phyloP scores from a whole-genome alignment of 164 flowering plant genomes.

The Macadamia tetraphylla region DNA sequence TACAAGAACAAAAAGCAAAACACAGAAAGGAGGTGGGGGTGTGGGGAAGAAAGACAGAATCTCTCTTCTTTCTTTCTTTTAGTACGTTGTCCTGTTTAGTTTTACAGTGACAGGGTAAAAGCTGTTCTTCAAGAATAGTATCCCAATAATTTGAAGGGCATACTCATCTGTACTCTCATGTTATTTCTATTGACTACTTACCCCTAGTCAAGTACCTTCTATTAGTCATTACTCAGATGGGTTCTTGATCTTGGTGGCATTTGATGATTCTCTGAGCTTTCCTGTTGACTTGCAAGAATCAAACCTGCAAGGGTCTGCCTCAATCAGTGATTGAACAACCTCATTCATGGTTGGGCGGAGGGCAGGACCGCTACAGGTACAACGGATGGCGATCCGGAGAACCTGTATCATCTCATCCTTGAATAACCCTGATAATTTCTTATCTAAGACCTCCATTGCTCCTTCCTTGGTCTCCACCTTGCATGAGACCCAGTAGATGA shows the following conservation, averaged over 20 bases:
- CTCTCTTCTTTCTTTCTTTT: neutral
- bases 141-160: constrained; percentile 10
- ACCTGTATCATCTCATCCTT: constrained; percentile 77
- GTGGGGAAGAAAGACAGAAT: constrained; percentile 7
- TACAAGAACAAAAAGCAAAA: constrained; percentile 15
- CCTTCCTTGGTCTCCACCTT: constrained; percentile 80
- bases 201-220: neutral
- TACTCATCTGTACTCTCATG: constrained; percentile 6
- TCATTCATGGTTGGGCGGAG: constrained; percentile 90
- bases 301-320: constrained; percentile 69
- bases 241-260: constrained; percentile 27
- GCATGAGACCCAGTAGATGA: constrained; percentile 70
- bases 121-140: neutral
- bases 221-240: constrained; percentile 21
- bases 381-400: constrained; percentile 68
- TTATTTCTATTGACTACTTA: neutral
- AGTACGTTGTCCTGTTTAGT: too few species aligned
- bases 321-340: constrained; percentile 70
- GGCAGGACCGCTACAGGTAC: constrained; percentile 54
- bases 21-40: neutral
- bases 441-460: constrained; percentile 63
- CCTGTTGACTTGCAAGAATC: constrained; percentile 42
- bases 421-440: constrained; percentile 45
- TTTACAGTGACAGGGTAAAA: neutral
- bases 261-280: constrained; percentile 38